phyloP scores from a whole-genome alignment of 208 protist genomes.

The Blechomonas ayalai region DNA sequence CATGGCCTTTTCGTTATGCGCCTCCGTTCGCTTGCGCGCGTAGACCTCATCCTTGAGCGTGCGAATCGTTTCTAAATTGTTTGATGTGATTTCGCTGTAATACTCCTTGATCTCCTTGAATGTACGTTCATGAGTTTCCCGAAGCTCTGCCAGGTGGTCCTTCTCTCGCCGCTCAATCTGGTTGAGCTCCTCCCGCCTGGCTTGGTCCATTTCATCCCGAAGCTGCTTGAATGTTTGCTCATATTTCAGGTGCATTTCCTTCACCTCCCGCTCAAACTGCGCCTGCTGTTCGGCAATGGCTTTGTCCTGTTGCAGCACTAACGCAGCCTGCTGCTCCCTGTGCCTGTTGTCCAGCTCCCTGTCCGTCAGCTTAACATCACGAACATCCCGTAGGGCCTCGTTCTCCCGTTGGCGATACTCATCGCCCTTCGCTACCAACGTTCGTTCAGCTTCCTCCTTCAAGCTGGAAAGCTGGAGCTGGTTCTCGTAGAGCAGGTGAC shows the following conservation, averaged over 20 bases:
- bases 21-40: conserved; percentile 92
- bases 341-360: conserved; percentile 87
- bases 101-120: conserved; percentile 98
- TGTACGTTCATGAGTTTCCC: conserved; percentile 92
- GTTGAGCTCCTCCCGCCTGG: conserved; percentile 87
- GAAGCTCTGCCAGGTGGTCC: conserved; percentile 92
- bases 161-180: conserved; percentile 96
- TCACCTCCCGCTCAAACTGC: conserved; percentile 86
- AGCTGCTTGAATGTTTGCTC: conserved; percentile 88
- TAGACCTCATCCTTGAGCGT: conserved; percentile 95
- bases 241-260: conserved; percentile 94
- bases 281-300: conserved; percentile 83
- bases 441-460: conserved; percentile 85
- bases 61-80: conserved; percentile 98
- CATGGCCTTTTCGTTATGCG: conserved; percentile 96
- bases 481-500: conserved; percentile 95
- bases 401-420: conserved; percentile 82
- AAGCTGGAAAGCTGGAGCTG: conserved; percentile 88
- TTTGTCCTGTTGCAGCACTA: conserved; percentile 77
- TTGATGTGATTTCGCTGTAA: conserved; percentile 98
- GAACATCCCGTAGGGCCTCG: conserved; percentile 72
- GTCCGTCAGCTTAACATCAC: conserved; percentile 78
- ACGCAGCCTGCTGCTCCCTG: conserved; percentile 67
- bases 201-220: conserved; percentile 89
- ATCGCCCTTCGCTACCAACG: conserved; percentile 83